Conservation (phyloP, 441 rosid genomes). For the Pelargonium australe region DNA sequence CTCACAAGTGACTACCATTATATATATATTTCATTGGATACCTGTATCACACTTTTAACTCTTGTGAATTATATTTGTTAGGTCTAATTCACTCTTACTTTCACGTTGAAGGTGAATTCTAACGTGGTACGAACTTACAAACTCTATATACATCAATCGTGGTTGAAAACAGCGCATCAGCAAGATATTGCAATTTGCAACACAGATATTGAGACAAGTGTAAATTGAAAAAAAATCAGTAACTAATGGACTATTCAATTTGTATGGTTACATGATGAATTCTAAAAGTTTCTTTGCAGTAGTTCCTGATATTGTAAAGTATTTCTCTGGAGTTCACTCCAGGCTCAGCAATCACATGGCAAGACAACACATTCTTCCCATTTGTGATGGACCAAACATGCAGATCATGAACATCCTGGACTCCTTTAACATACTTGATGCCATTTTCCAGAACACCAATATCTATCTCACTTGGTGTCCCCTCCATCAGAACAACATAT, state of each 20-base stretch:
- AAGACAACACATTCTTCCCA: conserved; percentile 51
- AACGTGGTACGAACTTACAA: too few relatives aligned
- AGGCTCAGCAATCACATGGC: conserved; percentile 53
- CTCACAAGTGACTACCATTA: too few relatives aligned
- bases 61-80: too few relatives aligned
- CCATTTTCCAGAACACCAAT: conserved; percentile 38
- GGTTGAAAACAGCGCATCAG: too few relatives aligned
- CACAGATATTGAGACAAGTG: too few relatives aligned
- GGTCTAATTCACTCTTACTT: too few relatives aligned
- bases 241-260: conserved; percentile 28
- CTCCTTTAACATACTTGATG: conserved; percentile 44
- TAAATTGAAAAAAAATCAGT: background rate
- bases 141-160: too few relatives aligned
- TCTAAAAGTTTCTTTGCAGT: conserved; percentile 42
- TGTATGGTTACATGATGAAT: conserved; percentile 69
- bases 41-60: too few relatives aligned
- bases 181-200: too few relatives aligned
- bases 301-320: conserved; percentile 39
- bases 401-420: conserved; percentile 51
- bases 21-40: too few relatives aligned
- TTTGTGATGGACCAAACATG: conserved; percentile 68
- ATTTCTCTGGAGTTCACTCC: conserved; percentile 41
- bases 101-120: too few relatives aligned
- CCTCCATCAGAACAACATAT: conserved; percentile 49
- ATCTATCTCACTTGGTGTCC: conserved; percentile 41